Evolutionary conservation across 2,329 filamentous ascomycete species (phyloP).

Genomic region (Torrubiella hemipterigena): DNA sequence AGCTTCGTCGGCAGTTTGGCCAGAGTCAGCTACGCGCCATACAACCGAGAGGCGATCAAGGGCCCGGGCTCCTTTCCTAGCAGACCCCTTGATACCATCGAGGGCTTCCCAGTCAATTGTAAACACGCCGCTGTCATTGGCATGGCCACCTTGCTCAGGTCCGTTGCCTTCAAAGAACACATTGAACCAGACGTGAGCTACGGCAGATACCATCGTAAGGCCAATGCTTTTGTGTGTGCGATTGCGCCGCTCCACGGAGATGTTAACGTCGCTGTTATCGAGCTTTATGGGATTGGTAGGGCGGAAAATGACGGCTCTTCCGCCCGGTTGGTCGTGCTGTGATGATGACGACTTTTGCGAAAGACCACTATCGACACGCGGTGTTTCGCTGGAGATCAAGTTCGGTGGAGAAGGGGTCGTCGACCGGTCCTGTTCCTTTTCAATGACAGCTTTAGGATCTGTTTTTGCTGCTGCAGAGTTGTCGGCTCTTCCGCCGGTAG

Average conservation of each 20-base stretch:
- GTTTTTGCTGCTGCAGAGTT: conserved; percentile 1
- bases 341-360: conserved; percentile 8
- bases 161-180: conserved; percentile 79
- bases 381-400: neutral
- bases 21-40: conserved; percentile 47
- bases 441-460: conserved; percentile 1
- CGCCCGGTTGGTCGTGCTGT: conserved; percentile 40
- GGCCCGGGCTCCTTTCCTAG: conserved; percentile 66
- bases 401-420: neutral
- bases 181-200: conserved; percentile 97
- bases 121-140: conserved; percentile 55
- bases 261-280: conserved; percentile 76
- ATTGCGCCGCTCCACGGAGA: conserved; percentile 79
- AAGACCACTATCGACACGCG: conserved; percentile 11
- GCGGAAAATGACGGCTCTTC: conserved; percentile 67
- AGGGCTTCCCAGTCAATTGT: conserved; percentile 53
- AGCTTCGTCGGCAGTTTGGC: too few species aligned
- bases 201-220: conserved; percentile 79
- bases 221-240: conserved; percentile 65
- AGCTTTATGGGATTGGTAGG: conserved; percentile 58
- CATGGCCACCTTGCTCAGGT: conserved; percentile 51
- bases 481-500: conserved; percentile 19
- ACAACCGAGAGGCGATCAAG: conserved; percentile 77
- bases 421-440: conserved; percentile 1
- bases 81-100: conserved; percentile 90